These are phyloP conservation scores for Debaryomyces hansenii DNA, from an alignment of 805 yeast species.

Conservation along the genomic window DNA sequence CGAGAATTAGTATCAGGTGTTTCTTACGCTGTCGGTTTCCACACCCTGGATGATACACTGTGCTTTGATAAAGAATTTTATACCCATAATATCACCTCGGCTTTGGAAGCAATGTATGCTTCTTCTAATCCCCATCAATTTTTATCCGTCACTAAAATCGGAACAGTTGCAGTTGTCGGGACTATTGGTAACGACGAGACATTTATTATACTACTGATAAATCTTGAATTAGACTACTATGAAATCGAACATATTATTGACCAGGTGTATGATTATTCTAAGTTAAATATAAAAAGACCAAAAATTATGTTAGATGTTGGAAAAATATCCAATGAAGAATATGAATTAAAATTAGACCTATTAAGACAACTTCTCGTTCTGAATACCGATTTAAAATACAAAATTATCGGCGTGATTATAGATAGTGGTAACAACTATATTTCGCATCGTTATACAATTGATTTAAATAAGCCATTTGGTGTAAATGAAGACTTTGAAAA, in stretches of 20 bases:
- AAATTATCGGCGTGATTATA: conserved; percentile 36
- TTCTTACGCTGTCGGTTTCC: conserved; percentile 51
- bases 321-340: conserved; percentile 15
- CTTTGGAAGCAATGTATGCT: conserved; percentile 47
- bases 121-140: conserved; percentile 47
- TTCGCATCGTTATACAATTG: conserved; percentile 10
- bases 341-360: conserved; percentile 10
- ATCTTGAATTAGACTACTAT: conserved; percentile 8
- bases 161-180: conserved; percentile 49
- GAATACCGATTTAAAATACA: conserved; percentile 9
- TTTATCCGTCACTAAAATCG: conserved; percentile 46
- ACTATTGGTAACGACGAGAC: conserved; percentile 53
- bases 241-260: conserved; percentile 14
- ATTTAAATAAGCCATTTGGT: background rate
- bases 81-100: conserved; percentile 32
- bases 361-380: conserved; percentile 15
- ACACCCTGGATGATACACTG: conserved; percentile 19
- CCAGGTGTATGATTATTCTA: conserved; percentile 16
- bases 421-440: conserved; percentile 41
- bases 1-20: conserved; percentile 52
- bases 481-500: background rate
- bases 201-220: conserved; percentile 38
- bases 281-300: conserved; percentile 11
- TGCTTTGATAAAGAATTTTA: conserved; percentile 23
- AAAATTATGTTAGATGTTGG: conserved; percentile 32